Conservation (phyloP, 208 protist species). For the Leishmania amazonensis region DNA sequence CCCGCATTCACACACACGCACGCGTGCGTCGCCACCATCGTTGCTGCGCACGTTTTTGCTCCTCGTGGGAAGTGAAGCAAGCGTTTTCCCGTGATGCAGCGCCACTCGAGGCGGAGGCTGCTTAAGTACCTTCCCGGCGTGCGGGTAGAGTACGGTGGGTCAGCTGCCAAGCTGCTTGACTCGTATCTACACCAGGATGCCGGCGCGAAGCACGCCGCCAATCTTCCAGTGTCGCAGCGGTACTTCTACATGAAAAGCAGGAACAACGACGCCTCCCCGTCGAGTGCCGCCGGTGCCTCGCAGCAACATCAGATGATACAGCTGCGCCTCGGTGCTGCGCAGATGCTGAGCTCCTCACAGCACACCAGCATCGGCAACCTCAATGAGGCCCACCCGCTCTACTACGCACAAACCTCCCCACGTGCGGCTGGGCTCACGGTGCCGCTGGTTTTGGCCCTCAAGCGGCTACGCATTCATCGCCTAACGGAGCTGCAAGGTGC, state of each 20-base stretch:
- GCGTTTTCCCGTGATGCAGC: conserved; percentile 14
- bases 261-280: neutral
- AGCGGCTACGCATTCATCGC: conserved; percentile 66
- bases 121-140: conserved; percentile 70
- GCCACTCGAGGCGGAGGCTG: neutral
- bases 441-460: conserved; percentile 68
- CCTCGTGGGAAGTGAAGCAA: neutral
- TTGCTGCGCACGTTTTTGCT: neutral
- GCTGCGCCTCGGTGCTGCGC: conserved; percentile 76
- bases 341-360: conserved; percentile 74
- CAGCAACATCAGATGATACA: conserved; percentile 64
- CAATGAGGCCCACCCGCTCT: conserved; percentile 88
- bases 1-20: neutral
- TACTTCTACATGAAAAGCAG: conserved; percentile 67
- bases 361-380: conserved; percentile 63
- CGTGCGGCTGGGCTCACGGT: conserved; percentile 73
- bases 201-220: conserved; percentile 50
- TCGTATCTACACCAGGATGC: conserved; percentile 51
- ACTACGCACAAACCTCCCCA: conserved; percentile 75
- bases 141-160: conserved; percentile 50
- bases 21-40: neutral
- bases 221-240: conserved; percentile 77
- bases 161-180: conserved; percentile 60
- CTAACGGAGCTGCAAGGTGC: conserved; percentile 89
- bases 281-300: conserved; percentile 12